phyloP scores from a whole-genome alignment of 345 rosid species.

The Salix caprea region DNA sequence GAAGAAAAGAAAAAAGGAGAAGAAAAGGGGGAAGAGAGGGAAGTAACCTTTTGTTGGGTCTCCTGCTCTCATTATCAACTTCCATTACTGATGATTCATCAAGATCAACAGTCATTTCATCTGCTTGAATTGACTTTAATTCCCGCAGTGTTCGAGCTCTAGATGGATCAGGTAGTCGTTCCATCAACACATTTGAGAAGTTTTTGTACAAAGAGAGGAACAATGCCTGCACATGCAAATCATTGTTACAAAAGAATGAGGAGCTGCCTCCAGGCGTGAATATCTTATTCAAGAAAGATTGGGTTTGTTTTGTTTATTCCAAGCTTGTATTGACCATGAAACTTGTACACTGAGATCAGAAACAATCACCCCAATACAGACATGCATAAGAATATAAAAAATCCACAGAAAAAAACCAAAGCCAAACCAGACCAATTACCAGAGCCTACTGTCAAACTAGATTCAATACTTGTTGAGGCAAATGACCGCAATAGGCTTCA shows the following conservation, averaged over 20 bases:
- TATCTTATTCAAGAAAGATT: background rate
- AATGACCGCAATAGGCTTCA: background rate
- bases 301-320: background rate
- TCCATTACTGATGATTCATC: slow-evolving; percentile 73
- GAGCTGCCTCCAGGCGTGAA: background rate
- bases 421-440: too few species aligned
- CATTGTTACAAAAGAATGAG: slow-evolving; percentile 10
- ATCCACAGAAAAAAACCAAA: background rate
- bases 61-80: slow-evolving; percentile 64
- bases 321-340: background rate
- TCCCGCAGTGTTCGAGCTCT: slow-evolving; percentile 50
- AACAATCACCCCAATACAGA: too few species aligned
- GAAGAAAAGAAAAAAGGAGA: background rate
- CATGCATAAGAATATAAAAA: background rate
- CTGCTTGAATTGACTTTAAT: slow-evolving; percentile 48
- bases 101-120: slow-evolving; percentile 50
- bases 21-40: background rate
- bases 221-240: slow-evolving; percentile 45
- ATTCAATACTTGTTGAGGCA: background rate
- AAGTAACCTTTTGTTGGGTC: slow-evolving; percentile 39
- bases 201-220: slow-evolving; percentile 59
- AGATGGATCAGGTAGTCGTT: slow-evolving; percentile 76
- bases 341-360: background rate
- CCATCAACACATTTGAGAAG: slow-evolving; percentile 64
- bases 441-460: too few species aligned